These are phyloP conservation scores for Melocanna baccifera DNA, from an alignment of 176 grass and related monocot genomes.

Conservation along the genomic window DNA sequence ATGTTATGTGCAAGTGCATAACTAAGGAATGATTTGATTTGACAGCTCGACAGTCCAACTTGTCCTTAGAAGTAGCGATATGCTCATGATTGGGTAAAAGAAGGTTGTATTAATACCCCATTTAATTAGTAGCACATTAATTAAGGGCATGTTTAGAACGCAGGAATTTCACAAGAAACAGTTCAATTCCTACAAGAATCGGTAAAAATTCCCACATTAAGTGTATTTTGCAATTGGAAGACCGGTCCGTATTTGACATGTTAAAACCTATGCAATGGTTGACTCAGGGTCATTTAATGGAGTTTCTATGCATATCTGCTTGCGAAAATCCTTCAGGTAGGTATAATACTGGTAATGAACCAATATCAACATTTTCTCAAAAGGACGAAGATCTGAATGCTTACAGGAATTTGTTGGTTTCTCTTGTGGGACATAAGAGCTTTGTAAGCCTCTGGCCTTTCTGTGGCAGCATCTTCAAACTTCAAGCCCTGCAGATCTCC, in stretches of 20 bases:
- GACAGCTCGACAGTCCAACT: neutral
- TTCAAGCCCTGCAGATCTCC: conserved; percentile 86
- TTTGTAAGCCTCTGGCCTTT: conserved; percentile 69
- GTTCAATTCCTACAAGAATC: no score
- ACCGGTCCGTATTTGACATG: neutral
- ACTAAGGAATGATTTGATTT: neutral
- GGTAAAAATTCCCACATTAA: no score
- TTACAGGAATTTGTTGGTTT: conserved; percentile 77
- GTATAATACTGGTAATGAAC: conserved; percentile 2
- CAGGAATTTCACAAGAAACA: no score
- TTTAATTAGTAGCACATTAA: neutral
- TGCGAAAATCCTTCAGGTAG: conserved; percentile 7
- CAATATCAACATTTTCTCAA: neutral
- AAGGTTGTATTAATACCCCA: neutral
- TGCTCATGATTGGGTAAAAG: neutral
- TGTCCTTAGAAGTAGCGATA: neutral
- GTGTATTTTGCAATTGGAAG: neutral
- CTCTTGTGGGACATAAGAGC: conserved; percentile 61
- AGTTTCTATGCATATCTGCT: conserved; percentile 3
- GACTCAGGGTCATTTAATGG: neutral
- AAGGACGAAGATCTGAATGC: conserved; percentile 3
- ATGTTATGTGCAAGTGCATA: neutral
- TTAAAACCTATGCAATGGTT: neutral
- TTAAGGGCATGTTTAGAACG: no score
- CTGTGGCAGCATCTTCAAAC: conserved; percentile 50